phyloP scores from a whole-genome alignment of 495 filamentous ascomycete genomes.

The Durotheca rogersii region DNA sequence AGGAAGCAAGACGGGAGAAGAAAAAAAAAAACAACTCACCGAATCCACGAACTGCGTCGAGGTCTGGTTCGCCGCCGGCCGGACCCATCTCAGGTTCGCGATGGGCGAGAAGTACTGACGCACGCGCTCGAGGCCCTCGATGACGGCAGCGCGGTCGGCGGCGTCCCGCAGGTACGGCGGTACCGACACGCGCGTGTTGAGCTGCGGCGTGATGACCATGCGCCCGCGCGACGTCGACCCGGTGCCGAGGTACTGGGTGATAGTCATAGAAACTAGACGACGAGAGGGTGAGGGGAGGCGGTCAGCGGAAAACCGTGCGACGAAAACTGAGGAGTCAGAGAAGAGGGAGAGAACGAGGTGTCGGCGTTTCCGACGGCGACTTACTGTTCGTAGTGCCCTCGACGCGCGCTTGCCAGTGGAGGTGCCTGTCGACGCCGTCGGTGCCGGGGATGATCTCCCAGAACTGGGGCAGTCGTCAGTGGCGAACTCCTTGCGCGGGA shows the following conservation, averaged over 20 bases:
- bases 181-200: conserved; percentile 48
- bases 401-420: conserved; percentile 58
- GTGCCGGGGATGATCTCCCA: conserved; percentile 50
- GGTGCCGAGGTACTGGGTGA: conserved; percentile 57
- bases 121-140: conserved; percentile 52
- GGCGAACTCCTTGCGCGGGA: not conserved
- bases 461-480: conserved; percentile 25
- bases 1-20: conserved; percentile 7
- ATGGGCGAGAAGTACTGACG: conserved; percentile 50
- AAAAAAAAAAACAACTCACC: conserved; percentile 7
- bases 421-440: conserved; percentile 57
- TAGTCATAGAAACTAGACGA: conserved; percentile 44
- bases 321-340: too few species aligned
- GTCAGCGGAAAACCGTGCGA: too few species aligned
- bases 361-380: conserved; percentile 4
- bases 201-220: conserved; percentile 47
- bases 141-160: conserved; percentile 38
- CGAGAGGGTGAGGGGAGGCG: too few species aligned
- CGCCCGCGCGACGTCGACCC: conserved; percentile 54
- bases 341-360: too few species aligned
- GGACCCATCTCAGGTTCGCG: conserved; percentile 50
- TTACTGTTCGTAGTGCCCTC: conserved; percentile 44
- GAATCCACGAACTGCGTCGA: conserved; percentile 51
- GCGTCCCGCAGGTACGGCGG: conserved; percentile 46
- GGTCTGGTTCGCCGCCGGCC: conserved; percentile 48